Evolutionary conservation across 2,329 filamentous ascomycete species (phyloP).

Genomic region (Aspergillus unguis): DNA sequence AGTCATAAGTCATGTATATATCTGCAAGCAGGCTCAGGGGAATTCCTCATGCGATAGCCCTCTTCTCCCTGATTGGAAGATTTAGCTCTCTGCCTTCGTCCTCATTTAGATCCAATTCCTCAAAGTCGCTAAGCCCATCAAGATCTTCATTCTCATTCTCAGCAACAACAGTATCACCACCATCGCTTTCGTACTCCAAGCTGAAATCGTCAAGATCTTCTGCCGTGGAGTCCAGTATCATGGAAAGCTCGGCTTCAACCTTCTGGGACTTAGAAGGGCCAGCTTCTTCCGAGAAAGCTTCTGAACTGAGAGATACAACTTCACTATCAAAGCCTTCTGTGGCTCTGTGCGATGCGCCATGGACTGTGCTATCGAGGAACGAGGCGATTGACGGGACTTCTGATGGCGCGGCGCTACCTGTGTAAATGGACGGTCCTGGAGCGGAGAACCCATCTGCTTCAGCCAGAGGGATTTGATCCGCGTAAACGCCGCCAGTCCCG

Average conservation of each 20-base stretch:
- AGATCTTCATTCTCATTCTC: constrained; percentile 1
- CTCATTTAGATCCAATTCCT: constrained; percentile 12
- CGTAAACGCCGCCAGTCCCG: constrained; percentile 50
- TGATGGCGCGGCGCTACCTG: constrained; percentile 24
- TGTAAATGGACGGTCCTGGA: constrained; percentile 34
- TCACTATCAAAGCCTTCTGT: constrained; percentile 32
- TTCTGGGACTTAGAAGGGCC: not conserved
- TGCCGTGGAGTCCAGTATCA: not conserved
- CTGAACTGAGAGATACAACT: constrained; percentile 23
- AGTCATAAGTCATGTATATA: not conserved
- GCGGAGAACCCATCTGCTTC: constrained; percentile 36
- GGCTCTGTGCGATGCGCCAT: constrained; percentile 35
- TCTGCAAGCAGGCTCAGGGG: not conserved
- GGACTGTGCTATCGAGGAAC: constrained; percentile 30
- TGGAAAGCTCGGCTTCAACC: constrained; percentile 2
- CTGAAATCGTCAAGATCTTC: constrained; percentile 16
- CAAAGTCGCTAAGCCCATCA: not conserved
- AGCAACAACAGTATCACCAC: constrained; percentile 19
- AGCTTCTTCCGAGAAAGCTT: not conserved
- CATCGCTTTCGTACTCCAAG: constrained; percentile 21
- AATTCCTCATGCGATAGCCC: not conserved
- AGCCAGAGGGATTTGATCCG: constrained; percentile 33
- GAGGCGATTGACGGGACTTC: constrained; percentile 24
- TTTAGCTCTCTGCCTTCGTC: constrained; percentile 5
- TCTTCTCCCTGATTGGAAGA: not conserved